Base-by-base conservation (phyloP, 371 early-diverging fungal species). In the Nematocida ironsii region DNA sequence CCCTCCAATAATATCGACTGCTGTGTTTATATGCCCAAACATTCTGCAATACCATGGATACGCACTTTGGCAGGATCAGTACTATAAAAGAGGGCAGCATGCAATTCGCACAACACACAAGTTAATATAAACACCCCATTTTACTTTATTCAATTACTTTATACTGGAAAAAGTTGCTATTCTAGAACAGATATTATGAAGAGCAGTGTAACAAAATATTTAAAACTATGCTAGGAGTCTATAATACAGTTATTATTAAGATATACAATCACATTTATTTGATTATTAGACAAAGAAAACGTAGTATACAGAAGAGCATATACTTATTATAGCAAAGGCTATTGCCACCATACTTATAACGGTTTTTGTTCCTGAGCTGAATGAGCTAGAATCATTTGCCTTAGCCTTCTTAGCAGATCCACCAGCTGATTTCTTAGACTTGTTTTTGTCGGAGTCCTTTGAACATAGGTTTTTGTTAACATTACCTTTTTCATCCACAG, bases 201-300 rank as follows among this genome's bases (percentile, higher is more conserved):
- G 33, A 33, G 2, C 2, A 0, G 33, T 33, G 33, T 33, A 33
- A 2, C 33, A 33, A 33, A 33, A 33, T 33, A 33, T 33, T 33
- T 33, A 33, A 33, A 33, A 33, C 33, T 33, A 33, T 33, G 2
- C 33, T 2, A 33, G 33, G 0, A 33, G 33, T 33, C 33, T 33
- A 33, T 33, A 33, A 33, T 33, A 2, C 33, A 33, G 33, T 33
- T 33, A 33, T 33, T 33, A 33, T 13, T 50, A 50, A 50, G 52
- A 50, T 50, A 50, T 50, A 50, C 52, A 50, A 50, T 50, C 52
- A 50, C 52, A 50, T 50, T 50, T 50, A 50, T 50, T 50, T 18
- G 52, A 50, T 50, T 50, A 60, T 60, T 33, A 60, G 23, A 60
- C 60, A 60, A 60, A 60, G 60, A 60, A 60, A 25, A 60, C 5